phyloP scores from a whole-genome alignment of 306 rosid genomes.

The Benincasa hispida region DNA sequence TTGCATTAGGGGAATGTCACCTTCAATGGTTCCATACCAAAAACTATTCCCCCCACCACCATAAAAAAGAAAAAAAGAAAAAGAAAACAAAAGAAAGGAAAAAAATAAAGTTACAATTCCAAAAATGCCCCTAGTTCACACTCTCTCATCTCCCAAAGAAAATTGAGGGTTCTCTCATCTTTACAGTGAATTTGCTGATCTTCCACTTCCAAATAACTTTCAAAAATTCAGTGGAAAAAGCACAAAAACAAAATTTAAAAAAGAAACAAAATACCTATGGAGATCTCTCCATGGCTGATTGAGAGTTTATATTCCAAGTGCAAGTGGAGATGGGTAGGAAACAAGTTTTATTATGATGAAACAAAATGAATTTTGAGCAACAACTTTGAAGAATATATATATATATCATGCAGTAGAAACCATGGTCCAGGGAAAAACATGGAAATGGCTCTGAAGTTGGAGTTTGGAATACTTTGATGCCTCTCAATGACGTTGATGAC shows the following conservation, averaged over 20 bases:
- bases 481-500: not conserved
- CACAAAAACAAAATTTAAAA: not conserved
- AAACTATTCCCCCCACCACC: not conserved
- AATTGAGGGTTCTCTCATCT: not conserved
- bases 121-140: not conserved
- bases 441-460: not conserved
- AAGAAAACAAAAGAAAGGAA: too few relatives aligned
- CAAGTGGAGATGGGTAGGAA: not conserved
- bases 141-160: not conserved
- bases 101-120: not conserved
- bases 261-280: not conserved
- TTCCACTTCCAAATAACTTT: not conserved
- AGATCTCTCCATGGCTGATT: not conserved
- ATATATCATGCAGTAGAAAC: constrained; percentile 8
- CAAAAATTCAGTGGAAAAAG: not conserved
- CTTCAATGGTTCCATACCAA: not conserved
- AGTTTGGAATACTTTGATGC: not conserved
- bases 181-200: not conserved
- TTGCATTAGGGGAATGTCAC: not conserved
- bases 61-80: not conserved
- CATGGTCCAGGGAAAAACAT: not conserved
- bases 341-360: constrained; percentile 1
- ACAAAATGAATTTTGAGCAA: not conserved
- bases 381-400: not conserved
- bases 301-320: not conserved